Conservation (phyloP, 2,329 filamentous ascomycete genomes). For the Penicillium sp. region DNA sequence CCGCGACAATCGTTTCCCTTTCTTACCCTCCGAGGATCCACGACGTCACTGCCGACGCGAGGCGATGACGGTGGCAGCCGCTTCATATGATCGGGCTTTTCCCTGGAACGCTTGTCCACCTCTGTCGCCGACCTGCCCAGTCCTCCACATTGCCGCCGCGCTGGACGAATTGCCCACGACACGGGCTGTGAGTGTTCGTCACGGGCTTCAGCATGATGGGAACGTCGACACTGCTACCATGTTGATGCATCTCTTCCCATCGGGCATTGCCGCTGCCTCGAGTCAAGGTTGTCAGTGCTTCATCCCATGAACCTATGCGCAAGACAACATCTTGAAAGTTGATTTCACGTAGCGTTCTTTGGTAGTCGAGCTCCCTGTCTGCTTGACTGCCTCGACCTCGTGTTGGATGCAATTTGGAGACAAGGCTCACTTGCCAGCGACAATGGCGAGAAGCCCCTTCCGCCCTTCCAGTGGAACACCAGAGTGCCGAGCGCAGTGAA, state of each 20-base stretch:
- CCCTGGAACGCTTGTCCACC: conserved; percentile 30
- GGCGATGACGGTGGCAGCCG: conserved; percentile 28
- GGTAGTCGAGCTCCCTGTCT: conserved; percentile 55
- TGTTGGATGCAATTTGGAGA: conserved; percentile 62
- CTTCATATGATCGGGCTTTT: conserved; percentile 37
- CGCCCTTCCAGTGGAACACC: conserved; percentile 74
- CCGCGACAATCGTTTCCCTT: conserved; percentile 14
- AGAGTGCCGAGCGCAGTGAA: conserved; percentile 70
- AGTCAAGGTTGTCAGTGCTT: conserved; percentile 73
- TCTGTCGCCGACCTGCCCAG: conserved; percentile 23
- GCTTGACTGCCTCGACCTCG: neutral
- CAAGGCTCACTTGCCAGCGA: conserved; percentile 63
- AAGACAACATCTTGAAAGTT: conserved; percentile 77
- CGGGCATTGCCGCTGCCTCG: conserved; percentile 37
- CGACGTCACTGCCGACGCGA: conserved; percentile 27
- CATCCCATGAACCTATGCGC: conserved; percentile 74
- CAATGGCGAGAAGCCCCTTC: conserved; percentile 72
- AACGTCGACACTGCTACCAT: conserved; percentile 37
- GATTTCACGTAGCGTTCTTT: conserved; percentile 70
- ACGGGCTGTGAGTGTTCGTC: conserved; percentile 24
- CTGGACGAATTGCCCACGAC: conserved; percentile 29
- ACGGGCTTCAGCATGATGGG: conserved; percentile 39
- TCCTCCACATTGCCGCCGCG: conserved; percentile 19
- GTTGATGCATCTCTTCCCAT: conserved; percentile 41
- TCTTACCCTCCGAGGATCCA: conserved; percentile 5